phyloP scores from a whole-genome alignment of 495 filamentous ascomycete species.

The Apiosordaria backusii region DNA sequence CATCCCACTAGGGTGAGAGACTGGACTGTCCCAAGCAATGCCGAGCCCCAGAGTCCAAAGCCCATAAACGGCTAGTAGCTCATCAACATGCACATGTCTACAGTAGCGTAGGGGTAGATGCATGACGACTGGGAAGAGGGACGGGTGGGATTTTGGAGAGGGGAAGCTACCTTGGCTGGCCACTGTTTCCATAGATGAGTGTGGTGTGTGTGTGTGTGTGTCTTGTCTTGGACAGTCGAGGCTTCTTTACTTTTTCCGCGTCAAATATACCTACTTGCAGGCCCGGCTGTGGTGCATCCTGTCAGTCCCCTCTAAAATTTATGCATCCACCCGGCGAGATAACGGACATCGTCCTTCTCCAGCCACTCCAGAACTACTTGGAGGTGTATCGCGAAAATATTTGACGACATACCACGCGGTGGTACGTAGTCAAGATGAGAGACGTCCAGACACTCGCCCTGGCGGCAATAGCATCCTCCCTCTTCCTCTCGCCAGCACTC shows the following conservation, averaged over 20 bases:
- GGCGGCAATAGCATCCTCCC: slow-evolving; percentile 1
- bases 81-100: too few relatives aligned
- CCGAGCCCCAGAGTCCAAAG: too few relatives aligned
- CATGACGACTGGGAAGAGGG: background rate
- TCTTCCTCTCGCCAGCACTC: slow-evolving; percentile 4
- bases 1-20: background rate
- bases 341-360: background rate
- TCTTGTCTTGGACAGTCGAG: background rate
- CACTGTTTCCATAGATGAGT: background rate
- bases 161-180: background rate
- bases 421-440: background rate
- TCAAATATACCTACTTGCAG: background rate
- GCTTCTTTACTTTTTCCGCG: background rate
- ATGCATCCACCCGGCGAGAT: too few relatives aligned
- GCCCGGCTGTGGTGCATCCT: background rate
- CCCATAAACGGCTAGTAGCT: too few relatives aligned
- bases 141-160: background rate
- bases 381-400: background rate
- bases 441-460: slow-evolving; percentile 9
- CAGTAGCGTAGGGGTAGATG: background rate
- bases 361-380: too few relatives aligned
- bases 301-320: too few relatives aligned
- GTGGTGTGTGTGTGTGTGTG: background rate
- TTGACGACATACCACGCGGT: background rate
- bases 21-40: too few relatives aligned